Evolutionary conservation across 805 yeast genomes (phyloP).

Genomic region (Pichia eremophila): DNA sequence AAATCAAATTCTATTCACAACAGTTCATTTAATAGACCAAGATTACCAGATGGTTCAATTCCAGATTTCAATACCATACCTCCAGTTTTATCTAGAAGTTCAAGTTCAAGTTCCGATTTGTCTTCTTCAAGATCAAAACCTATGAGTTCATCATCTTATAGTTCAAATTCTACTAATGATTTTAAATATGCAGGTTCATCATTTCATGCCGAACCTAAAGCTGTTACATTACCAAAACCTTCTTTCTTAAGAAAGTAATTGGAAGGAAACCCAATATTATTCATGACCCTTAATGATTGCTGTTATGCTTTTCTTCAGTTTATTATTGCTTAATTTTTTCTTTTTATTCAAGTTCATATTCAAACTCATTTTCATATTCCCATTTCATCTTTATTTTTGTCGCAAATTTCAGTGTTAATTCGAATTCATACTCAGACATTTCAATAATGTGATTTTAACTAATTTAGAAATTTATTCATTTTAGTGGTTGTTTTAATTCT

Average conservation of each 20-base stretch:
- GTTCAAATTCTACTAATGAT: constrained; percentile 9
- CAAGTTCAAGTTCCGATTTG: constrained; percentile 1
- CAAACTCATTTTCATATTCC: neutral
- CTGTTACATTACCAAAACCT: constrained; percentile 47
- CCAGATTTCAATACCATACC: constrained; percentile 8
- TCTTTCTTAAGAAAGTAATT: constrained; percentile 27
- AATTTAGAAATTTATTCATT: too few relatives aligned
- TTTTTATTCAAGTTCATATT: neutral
- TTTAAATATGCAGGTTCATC: constrained; percentile 46
- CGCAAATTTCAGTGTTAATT: too few relatives aligned
- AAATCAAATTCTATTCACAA: constrained; percentile 7
- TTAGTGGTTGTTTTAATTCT: too few relatives aligned
- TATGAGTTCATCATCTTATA: constrained; percentile 8
- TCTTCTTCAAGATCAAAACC: constrained; percentile 2
- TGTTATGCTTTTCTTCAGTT: neutral
- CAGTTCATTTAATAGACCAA: neutral
- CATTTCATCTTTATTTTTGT: neutral
- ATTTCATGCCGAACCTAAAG: constrained; percentile 48
- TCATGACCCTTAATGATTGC: too few relatives aligned
- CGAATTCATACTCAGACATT: too few relatives aligned
- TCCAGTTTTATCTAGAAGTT: constrained; percentile 10
- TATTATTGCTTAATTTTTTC: neutral
- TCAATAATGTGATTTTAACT: too few relatives aligned
- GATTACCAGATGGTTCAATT: constrained; percentile 11
- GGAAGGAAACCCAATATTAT: too few relatives aligned